These are phyloP conservation scores for Lagenidium sp. DNA, from an alignment of 352 stramenopile species.

Conservation along the genomic window DNA sequence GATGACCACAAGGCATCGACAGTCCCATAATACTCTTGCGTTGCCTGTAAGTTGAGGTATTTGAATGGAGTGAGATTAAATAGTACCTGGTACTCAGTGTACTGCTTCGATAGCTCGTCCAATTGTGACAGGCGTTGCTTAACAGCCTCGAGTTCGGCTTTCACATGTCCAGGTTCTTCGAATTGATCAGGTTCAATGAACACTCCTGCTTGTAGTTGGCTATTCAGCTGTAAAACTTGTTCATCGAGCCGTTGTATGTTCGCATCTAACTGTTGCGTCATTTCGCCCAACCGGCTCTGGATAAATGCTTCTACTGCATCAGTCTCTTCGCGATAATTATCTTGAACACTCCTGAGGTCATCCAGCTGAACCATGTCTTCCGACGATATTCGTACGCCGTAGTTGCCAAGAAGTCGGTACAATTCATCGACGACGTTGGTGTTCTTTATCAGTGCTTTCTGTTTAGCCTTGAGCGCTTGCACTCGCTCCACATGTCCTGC, in stretches of 20 bases:
- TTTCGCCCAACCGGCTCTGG: slow-evolving; percentile 79
- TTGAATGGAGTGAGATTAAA: slow-evolving; percentile 88
- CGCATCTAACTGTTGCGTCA: slow-evolving; percentile 87
- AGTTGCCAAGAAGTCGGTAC: slow-evolving; percentile 86
- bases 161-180: slow-evolving; percentile 71
- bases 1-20: slow-evolving; percentile 81
- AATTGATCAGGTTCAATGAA: slow-evolving; percentile 88
- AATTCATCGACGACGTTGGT: slow-evolving; percentile 91
- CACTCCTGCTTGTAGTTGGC: slow-evolving; percentile 68
- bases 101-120: slow-evolving; percentile 88
- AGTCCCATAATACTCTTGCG: slow-evolving; percentile 78
- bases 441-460: slow-evolving; percentile 77
- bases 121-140: slow-evolving; percentile 77
- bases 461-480: slow-evolving; percentile 60
- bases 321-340: slow-evolving; percentile 86
- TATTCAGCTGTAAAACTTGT: slow-evolving; percentile 81
- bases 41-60: slow-evolving; percentile 84
- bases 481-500: slow-evolving; percentile 79
- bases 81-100: slow-evolving; percentile 88
- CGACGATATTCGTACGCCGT: slow-evolving; percentile 87
- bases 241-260: slow-evolving; percentile 92
- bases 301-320: slow-evolving; percentile 82
- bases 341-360: slow-evolving; percentile 78
- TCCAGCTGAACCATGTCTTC: slow-evolving; percentile 93
- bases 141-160: slow-evolving; percentile 70